These are phyloP conservation scores for Phytophthora hybrid DNA, from an alignment of 352 stramenopile species.

Conservation along the genomic window DNA sequence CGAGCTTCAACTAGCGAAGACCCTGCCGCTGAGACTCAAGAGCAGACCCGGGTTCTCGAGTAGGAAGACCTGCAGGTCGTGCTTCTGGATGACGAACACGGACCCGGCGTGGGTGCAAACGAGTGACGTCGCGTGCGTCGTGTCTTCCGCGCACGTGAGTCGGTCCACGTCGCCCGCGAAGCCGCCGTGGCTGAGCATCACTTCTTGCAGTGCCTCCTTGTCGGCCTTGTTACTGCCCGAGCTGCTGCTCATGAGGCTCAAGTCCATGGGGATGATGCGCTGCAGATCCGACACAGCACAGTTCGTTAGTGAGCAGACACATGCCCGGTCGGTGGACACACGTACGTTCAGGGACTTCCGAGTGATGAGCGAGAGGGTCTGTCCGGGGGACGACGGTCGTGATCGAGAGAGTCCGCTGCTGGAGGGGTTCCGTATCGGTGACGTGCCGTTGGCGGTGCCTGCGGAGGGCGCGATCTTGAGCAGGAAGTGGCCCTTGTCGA, in stretches of 20 bases:
- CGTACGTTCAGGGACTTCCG: slow-evolving; percentile 64
- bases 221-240: slow-evolving; percentile 30
- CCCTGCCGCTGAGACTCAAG: slow-evolving; percentile 70
- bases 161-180: slow-evolving; percentile 82
- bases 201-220: slow-evolving; percentile 37
- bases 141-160: slow-evolving; percentile 63
- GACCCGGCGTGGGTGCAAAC: slow-evolving; percentile 60
- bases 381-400: slow-evolving; percentile 29
- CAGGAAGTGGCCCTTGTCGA: slow-evolving; percentile 81
- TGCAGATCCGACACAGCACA: slow-evolving; percentile 21
- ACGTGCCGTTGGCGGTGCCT: slow-evolving; percentile 10
- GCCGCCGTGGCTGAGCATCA: slow-evolving; percentile 56
- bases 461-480: slow-evolving; percentile 52
- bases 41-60: slow-evolving; percentile 81
- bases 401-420: slow-evolving; percentile 24
- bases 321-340: slow-evolving; percentile 2
- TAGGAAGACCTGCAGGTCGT: slow-evolving; percentile 76
- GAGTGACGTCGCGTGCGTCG: slow-evolving; percentile 65
- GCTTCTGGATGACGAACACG: slow-evolving; percentile 71
- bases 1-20: slow-evolving; percentile 50
- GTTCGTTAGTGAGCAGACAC: slow-evolving; percentile 17
- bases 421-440: slow-evolving; percentile 21
- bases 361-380: slow-evolving; percentile 32
- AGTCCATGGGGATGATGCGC: slow-evolving; percentile 69
- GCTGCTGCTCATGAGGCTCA: slow-evolving; percentile 45